phyloP scores from a whole-genome alignment of 805 yeast genomes.

The Priceomyces medius region DNA sequence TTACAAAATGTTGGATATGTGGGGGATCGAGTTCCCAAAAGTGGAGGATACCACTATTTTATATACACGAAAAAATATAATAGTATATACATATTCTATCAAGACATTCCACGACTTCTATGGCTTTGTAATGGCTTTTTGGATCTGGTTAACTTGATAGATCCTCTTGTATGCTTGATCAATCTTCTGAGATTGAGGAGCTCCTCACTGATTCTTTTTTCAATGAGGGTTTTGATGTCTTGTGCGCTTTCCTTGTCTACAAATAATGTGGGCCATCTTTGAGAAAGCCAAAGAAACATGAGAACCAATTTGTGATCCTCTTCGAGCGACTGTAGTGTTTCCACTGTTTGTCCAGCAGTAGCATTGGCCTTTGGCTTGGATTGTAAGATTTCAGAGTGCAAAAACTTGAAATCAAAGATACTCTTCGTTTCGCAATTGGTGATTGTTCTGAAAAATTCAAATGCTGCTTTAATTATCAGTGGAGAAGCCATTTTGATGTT shows the following conservation, averaged over 20 bases:
- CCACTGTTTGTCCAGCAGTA: conserved; percentile 19
- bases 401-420: conserved; percentile 49
- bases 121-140: not conserved
- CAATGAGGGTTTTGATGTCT: conserved; percentile 68
- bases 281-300: conserved; percentile 80
- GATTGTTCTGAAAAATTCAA: conserved; percentile 51
- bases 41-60: conserved; percentile 1
- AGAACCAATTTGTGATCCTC: conserved; percentile 64
- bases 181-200: conserved; percentile 29
- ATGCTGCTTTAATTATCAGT: conserved; percentile 41
- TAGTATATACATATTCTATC: not conserved
- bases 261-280: conserved; percentile 80
- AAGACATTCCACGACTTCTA: not conserved
- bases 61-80: not conserved
- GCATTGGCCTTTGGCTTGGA: conserved; percentile 19
- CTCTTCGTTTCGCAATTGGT: conserved; percentile 53
- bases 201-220: conserved; percentile 55
- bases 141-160: conserved; percentile 1
- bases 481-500: conserved; percentile 30
- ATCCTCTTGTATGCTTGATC: conserved; percentile 12
- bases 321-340: conserved; percentile 46
- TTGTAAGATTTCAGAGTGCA: conserved; percentile 24
- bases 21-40: conserved; percentile 1
- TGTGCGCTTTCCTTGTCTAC: conserved; percentile 73
- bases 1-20: not conserved